Base-by-base conservation (phyloP, 345 rosid genomes). In the Lepidium africanum region DNA sequence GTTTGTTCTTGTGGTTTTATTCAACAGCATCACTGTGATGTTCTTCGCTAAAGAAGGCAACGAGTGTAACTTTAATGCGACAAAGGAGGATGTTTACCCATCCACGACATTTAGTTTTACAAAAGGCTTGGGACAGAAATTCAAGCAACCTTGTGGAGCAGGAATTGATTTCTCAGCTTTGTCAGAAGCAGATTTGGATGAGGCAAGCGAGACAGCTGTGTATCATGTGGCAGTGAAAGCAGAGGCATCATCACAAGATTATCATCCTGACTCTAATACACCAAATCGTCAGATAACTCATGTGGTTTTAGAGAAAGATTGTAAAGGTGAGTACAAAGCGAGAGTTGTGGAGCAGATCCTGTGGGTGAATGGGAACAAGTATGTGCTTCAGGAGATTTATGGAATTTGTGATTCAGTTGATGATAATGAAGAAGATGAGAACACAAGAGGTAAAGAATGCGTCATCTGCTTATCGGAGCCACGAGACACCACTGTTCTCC, bases 381-480 rank as follows among this genome's bases (percentile, higher is more conserved):
- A 92, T 69, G 95, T 87, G 75, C 81, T 89, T 76, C 89, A 89
- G 68, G 96, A 86, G 81, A 92, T 89, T 25, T 92, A 87, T 59
- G 98, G 96, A n/a, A 87, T 86, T n/a, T 91, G 90, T 59, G 83
- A 83, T 66, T 74, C 88, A 4, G 82, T 80, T 7, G 88, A 82
- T 30, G 65, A 13, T 50, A 84, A 76, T 72, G 73, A 23, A 15
- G 77, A 67, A n/a, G 87, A 85, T 65, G 89, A 60, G 21, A 87
- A 78, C 36, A 91, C 87, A 62, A 61, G 77, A 0, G 96, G 89
- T 49, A 92, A 89, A 79, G 92, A 92, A 82, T 92, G 98, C 6
- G 92, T 92, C 6, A 86, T 89, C 62, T 92, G 98, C 82, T 71
- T 92, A 62, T 81, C 92, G 1, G 98, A 92, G 71, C 92, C 87